Conservation (phyloP, 164 flowering plant species). For the Piper longum region DNA sequence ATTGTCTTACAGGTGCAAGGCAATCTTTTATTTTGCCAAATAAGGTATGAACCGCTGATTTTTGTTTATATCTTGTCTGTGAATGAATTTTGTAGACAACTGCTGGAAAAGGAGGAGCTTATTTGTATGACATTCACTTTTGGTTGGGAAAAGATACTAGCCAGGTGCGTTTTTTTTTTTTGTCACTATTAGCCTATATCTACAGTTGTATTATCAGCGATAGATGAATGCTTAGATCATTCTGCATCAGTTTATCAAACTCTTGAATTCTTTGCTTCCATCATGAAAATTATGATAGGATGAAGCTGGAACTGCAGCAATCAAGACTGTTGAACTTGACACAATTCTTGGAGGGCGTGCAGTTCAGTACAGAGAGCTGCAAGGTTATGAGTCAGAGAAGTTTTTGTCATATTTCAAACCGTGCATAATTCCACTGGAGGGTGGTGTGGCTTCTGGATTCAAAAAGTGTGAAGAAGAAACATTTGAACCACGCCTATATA, state of each 20-base stretch:
- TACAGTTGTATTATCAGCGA: background rate
- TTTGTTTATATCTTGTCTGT: slow-evolving; percentile 2
- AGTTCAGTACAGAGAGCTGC: slow-evolving; percentile 90
- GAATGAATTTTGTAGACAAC: slow-evolving; percentile 42
- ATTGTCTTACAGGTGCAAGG: slow-evolving; percentile 66
- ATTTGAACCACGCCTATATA: slow-evolving; percentile 79
- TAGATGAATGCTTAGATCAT: background rate
- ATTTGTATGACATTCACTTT: slow-evolving; percentile 76
- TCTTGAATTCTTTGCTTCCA: background rate
- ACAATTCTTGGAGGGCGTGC: slow-evolving; percentile 97
- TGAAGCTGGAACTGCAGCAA: slow-evolving; percentile 98
- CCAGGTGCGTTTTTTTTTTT: slow-evolving; percentile 41
- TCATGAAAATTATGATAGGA: slow-evolving; percentile 33
- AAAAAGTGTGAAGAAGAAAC: slow-evolving; percentile 68
- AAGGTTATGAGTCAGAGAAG: slow-evolving; percentile 97
- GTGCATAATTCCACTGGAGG: slow-evolving; percentile 90
- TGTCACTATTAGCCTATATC: no score
- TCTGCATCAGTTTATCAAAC: slow-evolving; percentile 2
- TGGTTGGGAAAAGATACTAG: slow-evolving; percentile 98
- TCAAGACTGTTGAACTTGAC: slow-evolving; percentile 97
- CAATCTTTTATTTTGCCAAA: background rate
- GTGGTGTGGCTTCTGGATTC: slow-evolving; percentile 98
- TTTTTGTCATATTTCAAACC: slow-evolving; percentile 97
- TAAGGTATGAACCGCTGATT: background rate
- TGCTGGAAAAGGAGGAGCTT: slow-evolving; percentile 73